Conservation (phyloP, 2,329 filamentous ascomycete species). For the Penicillium sp. region DNA sequence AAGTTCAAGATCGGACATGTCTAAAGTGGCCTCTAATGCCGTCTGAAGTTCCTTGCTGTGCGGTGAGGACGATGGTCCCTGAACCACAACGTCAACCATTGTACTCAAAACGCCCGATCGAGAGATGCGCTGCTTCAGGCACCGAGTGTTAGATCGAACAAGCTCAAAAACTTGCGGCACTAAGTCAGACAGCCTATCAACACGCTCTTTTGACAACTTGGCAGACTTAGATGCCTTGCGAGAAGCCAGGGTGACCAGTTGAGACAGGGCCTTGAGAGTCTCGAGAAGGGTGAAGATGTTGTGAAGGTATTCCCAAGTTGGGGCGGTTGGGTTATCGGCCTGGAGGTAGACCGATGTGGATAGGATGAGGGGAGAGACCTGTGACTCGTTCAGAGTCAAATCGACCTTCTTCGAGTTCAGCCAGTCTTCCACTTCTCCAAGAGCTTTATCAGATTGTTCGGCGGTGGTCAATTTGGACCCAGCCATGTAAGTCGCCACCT, state of each 20-base stretch:
- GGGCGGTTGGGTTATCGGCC: constrained; percentile 28
- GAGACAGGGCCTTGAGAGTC: constrained; percentile 40
- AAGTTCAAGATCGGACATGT: constrained; percentile 41
- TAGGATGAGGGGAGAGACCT: constrained; percentile 22
- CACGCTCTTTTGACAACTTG: constrained; percentile 35
- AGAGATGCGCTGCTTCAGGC: constrained; percentile 39
- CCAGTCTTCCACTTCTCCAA: constrained; percentile 34
- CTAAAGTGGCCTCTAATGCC: constrained; percentile 38
- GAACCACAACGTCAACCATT: constrained; percentile 40
- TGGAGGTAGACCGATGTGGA: constrained; percentile 27
- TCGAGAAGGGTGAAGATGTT: constrained; percentile 40
- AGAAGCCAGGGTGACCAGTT: constrained; percentile 32
- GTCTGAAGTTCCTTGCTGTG: constrained; percentile 28
- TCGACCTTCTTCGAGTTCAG: constrained; percentile 27
- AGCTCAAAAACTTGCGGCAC: constrained; percentile 32
- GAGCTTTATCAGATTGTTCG: constrained; percentile 30
- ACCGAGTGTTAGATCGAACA: constrained; percentile 37
- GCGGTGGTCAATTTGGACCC: constrained; percentile 33
- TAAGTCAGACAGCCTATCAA: constrained; percentile 30
- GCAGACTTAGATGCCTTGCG: constrained; percentile 33
- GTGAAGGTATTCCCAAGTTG: constrained; percentile 47
- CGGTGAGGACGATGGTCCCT: constrained; percentile 23
- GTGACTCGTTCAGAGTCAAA: constrained; percentile 21
- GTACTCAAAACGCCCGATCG: constrained; percentile 44
- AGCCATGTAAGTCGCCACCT: constrained; percentile 32